A percentile compares a stretch with the other conserved stretches of the same genome.
Evolutionary conservation across 2,329 filamentous ascomycete genomes (phyloP).

Genomic region (Botrytis galanthina): DNA sequence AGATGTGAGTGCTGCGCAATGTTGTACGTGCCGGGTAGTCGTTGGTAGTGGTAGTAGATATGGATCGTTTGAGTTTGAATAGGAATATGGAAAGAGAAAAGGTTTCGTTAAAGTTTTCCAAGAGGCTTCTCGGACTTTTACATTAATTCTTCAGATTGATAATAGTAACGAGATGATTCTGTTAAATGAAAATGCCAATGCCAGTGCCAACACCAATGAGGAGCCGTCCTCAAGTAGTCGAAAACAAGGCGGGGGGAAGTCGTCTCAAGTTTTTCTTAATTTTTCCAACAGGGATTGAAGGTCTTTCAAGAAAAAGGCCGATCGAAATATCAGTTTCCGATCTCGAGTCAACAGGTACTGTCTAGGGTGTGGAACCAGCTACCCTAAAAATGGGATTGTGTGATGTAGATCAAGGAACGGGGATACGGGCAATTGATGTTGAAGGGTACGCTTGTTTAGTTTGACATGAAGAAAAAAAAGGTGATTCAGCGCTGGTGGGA

Average conservation of each 20-base stretch:
- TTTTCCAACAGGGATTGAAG: background rate
- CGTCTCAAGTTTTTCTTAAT: background rate
- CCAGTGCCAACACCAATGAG: background rate
- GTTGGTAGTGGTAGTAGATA: background rate
- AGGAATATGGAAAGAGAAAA: background rate
- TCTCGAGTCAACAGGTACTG: background rate
- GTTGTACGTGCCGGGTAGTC: background rate
- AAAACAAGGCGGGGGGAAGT: slow-evolving; percentile 6
- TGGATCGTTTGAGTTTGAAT: background rate
- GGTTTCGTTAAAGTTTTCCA: background rate
- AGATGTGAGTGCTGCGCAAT: slow-evolving; percentile 2
- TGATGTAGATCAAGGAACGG: slow-evolving; percentile 6
- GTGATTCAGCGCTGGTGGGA: too few relatives aligned
- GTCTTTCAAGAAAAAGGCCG: background rate
- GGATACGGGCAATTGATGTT: background rate
- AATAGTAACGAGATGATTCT: background rate
- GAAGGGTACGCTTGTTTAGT: slow-evolving; percentile 9
- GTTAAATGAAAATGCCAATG: background rate
- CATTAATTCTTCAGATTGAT: slow-evolving; percentile 2
- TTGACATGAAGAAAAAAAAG: slow-evolving; percentile 10
- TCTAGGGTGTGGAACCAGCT: background rate
- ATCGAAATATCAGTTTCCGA: slow-evolving; percentile 13
- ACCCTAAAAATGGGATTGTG: background rate
- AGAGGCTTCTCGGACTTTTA: background rate
- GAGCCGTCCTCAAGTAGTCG: slow-evolving; percentile 7